Percentiles rank a stretch among this genome's conserved stretches.
Evolutionary conservation across 176 grass and related monocot species (phyloP).

Genomic region (Stipa capillata): DNA sequence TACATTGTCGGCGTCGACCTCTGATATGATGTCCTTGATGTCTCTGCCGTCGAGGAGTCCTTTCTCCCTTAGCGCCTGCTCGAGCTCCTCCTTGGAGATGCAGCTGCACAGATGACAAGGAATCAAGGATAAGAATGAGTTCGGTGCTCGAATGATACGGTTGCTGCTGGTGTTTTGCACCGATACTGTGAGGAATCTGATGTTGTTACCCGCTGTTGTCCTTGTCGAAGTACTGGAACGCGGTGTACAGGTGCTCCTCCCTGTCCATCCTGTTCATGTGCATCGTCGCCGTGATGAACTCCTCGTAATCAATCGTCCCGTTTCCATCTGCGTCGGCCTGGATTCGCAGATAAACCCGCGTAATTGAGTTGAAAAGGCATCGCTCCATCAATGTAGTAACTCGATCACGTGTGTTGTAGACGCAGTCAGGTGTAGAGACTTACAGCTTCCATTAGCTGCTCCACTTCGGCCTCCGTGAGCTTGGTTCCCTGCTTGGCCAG

Average conservation of each 20-base stretch:
- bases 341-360: not conserved
- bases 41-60: slow-evolving; percentile 66
- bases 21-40: slow-evolving; percentile 74
- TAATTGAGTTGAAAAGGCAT: not conserved
- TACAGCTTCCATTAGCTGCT: slow-evolving; percentile 83
- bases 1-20: slow-evolving; percentile 85
- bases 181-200: not conserved
- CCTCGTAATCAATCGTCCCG: slow-evolving; percentile 75
- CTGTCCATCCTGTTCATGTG: slow-evolving; percentile 88
- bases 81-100: slow-evolving; percentile 85
- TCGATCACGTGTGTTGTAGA: not conserved
- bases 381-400: not conserved
- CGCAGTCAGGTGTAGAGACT: not conserved
- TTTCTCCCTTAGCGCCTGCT: slow-evolving; percentile 80
- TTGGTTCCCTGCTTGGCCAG: slow-evolving; percentile 75
- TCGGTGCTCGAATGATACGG: not conserved
- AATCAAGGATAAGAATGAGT: not conserved
- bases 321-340: slow-evolving; percentile 84
- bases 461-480: slow-evolving; percentile 56
- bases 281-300: slow-evolving; percentile 90
- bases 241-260: slow-evolving; percentile 78
- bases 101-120: slow-evolving; percentile 22
- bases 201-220: slow-evolving; percentile 61
- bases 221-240: slow-evolving; percentile 91
- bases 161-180: not conserved